Conservation (phyloP, 2,329 filamentous ascomycete genomes). For the Alternaria postmessia region DNA sequence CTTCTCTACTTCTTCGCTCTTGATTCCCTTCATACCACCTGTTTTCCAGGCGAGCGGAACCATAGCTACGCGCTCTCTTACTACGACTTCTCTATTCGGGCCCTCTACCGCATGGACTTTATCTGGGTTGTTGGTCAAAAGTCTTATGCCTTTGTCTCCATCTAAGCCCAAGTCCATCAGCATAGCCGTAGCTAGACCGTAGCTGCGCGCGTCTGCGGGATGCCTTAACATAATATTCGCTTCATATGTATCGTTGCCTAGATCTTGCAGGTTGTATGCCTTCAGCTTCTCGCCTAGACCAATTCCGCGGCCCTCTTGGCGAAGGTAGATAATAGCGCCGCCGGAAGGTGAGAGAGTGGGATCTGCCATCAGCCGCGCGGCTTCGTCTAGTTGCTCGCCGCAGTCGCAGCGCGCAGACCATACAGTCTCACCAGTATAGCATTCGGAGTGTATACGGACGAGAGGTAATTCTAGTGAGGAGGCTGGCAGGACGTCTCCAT, state of each 20-base stretch:
- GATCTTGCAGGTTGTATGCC: conserved; percentile 95
- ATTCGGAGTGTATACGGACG: conserved; percentile 96
- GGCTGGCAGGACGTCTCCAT: conserved; percentile 36
- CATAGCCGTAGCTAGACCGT: conserved; percentile 96
- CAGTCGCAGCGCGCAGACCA: conserved; percentile 99
- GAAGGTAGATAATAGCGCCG: conserved; percentile 93
- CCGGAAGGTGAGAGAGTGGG: conserved; percentile 67
- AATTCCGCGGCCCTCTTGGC: conserved; percentile 95
- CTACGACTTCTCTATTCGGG: conserved; percentile 83
- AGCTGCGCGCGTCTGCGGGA: conserved; percentile 92
- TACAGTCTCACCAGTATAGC: conserved; percentile 97
- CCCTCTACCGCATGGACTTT: conserved; percentile 96
- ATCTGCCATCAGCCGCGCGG: conserved; percentile 88
- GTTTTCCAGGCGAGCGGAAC: conserved; percentile 90
- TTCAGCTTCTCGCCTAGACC: conserved; percentile 95
- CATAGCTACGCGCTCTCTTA: conserved; percentile 93
- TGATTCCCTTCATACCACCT: conserved; percentile 79
- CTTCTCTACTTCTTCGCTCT: conserved; percentile 87
- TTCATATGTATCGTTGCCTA: conserved; percentile 97
- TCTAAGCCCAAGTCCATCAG: conserved; percentile 81
- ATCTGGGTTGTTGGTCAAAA: conserved; percentile 97
- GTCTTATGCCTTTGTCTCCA: conserved; percentile 73
- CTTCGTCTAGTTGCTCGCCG: conserved; percentile 96
- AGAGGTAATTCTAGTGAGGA: conserved; percentile 66
- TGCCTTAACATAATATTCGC: conserved; percentile 91